Percentiles rank a stretch among this genome's conserved stretches.
Evolutionary conservation across 495 filamentous ascomycete genomes (phyloP).

Genomic region (Ramalina intermedia): DNA sequence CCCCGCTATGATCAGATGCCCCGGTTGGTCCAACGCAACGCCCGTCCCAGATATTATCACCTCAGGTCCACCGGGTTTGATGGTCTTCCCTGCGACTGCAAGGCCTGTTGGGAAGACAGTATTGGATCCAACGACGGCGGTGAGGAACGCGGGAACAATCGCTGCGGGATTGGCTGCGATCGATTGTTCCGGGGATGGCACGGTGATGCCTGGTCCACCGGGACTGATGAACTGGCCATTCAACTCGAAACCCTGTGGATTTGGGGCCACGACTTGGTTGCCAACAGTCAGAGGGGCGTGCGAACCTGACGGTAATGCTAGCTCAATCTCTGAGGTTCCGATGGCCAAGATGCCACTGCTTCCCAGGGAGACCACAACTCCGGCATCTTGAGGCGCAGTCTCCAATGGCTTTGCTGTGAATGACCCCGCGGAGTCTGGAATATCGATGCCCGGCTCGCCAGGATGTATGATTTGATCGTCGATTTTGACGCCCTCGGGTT

Average conservation of each 20-base stretch:
- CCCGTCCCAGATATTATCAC: background rate
- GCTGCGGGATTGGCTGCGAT: background rate
- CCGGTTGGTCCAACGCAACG: background rate
- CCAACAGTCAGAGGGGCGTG: background rate
- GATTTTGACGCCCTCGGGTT: background rate
- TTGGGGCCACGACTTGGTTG: background rate
- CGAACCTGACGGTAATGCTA: too few species aligned
- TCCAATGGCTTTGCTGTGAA: background rate
- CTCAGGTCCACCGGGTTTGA: background rate
- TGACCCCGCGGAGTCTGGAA: background rate
- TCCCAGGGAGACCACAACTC: too few species aligned
- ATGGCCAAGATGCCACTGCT: too few species aligned
- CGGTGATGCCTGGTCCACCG: background rate
- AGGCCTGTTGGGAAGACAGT: background rate
- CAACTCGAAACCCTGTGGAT: background rate
- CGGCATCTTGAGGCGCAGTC: too few species aligned
- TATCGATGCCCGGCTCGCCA: background rate
- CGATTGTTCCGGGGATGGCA: background rate
- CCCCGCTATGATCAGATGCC: background rate
- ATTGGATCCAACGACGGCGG: background rate
- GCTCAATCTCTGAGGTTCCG: too few species aligned
- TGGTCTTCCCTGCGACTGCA: background rate
- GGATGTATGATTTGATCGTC: background rate
- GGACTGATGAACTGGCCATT: background rate
- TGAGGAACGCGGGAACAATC: background rate